phyloP scores from a whole-genome alignment of 208 protist species.

The Herpetomonas samuelpessoai region DNA sequence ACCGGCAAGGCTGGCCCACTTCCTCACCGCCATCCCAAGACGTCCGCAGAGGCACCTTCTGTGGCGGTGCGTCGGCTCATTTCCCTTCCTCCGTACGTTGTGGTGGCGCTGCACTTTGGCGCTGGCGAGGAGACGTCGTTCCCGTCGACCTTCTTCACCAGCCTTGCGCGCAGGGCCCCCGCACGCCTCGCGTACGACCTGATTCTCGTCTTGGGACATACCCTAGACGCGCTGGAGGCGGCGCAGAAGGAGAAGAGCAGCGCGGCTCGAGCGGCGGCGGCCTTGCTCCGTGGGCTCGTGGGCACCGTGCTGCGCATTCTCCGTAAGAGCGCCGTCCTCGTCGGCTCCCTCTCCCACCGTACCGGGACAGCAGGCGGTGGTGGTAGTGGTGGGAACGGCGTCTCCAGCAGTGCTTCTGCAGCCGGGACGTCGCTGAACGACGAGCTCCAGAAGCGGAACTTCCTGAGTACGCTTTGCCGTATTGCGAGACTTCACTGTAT shows the following conservation, averaged over 20 bases:
- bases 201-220: background rate
- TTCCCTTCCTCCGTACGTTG: slow-evolving; percentile 37
- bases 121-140: slow-evolving; percentile 3
- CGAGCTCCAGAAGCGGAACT: slow-evolving; percentile 37
- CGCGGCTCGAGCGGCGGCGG: too few relatives aligned
- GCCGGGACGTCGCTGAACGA: too few relatives aligned
- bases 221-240: background rate
- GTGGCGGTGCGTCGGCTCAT: slow-evolving; percentile 9
- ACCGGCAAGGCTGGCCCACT: background rate
- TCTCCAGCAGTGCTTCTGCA: too few relatives aligned
- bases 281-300: slow-evolving; percentile 7
- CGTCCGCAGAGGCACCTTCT: slow-evolving; percentile 1
- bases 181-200: slow-evolving; percentile 21
- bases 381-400: too few relatives aligned
- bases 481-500: slow-evolving; percentile 40
- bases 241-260: background rate
- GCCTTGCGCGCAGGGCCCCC: slow-evolving; percentile 24
- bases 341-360: too few relatives aligned
- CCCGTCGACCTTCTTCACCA: slow-evolving; percentile 11
- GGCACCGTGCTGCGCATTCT: slow-evolving; percentile 20
- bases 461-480: slow-evolving; percentile 49
- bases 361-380: too few relatives aligned
- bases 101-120: slow-evolving; percentile 31
- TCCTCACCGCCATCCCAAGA: background rate
- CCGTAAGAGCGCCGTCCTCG: slow-evolving; percentile 18